Evolutionary conservation across 768 basidiomycete species (phyloP).

Genomic region (Leucosporidium yakuticum): DNA sequence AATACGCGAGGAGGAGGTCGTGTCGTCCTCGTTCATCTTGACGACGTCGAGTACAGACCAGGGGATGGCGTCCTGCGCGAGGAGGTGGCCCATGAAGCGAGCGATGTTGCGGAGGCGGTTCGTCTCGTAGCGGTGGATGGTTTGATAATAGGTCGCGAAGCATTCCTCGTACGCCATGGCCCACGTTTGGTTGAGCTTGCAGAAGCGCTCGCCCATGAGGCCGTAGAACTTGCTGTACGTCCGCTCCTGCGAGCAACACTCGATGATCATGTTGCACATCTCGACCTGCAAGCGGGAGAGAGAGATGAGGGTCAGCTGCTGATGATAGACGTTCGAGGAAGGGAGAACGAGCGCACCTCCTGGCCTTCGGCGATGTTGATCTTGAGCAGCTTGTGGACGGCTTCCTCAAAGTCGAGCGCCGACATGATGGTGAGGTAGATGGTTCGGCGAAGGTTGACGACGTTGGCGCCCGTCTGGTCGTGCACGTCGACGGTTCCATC

Average conservation of each 20-base stretch:
- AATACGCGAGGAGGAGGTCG: slow-evolving; percentile 90
- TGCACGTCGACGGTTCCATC: slow-evolving; percentile 83
- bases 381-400: slow-evolving; percentile 94
- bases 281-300: slow-evolving; percentile 60
- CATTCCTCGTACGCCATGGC: slow-evolving; percentile 80
- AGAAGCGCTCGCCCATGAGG: slow-evolving; percentile 89
- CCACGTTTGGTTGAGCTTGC: slow-evolving; percentile 93
- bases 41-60: slow-evolving; percentile 80
- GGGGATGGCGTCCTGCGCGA: slow-evolving; percentile 78
- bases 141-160: slow-evolving; percentile 83
- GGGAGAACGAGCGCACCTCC: slow-evolving; percentile 58
- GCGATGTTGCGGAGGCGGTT: slow-evolving; percentile 96
- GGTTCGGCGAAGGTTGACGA: slow-evolving; percentile 85
- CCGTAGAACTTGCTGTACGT: slow-evolving; percentile 98
- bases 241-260: slow-evolving; percentile 99
- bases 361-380: slow-evolving; percentile 85
- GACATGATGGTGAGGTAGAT: slow-evolving; percentile 97
- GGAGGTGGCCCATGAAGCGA: slow-evolving; percentile 86
- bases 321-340: background rate
- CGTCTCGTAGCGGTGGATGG: slow-evolving; percentile 97
- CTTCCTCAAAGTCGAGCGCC: slow-evolving; percentile 63
- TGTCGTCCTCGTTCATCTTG: slow-evolving; percentile 95
- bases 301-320: background rate
- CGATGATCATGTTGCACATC: slow-evolving; percentile 96
- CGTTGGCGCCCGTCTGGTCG: slow-evolving; percentile 88